Evolutionary conservation across 2,329 filamentous ascomycete species (phyloP).

Genomic region (Rosellinia necatrix): DNA sequence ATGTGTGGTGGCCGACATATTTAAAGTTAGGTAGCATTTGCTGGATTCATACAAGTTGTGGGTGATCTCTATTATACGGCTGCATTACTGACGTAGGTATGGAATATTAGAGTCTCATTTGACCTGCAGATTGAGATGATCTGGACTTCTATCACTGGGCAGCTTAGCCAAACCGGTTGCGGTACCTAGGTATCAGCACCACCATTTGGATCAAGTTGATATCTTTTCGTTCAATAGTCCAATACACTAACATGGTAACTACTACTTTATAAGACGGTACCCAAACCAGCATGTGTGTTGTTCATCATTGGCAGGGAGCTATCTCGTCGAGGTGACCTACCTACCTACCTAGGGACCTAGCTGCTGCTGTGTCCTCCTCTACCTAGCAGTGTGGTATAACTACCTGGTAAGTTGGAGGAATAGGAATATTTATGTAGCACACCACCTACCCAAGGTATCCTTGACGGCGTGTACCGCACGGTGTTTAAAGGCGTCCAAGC

Average conservation of each 20-base stretch:
- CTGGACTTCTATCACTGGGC: no score
- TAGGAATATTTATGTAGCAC: no score
- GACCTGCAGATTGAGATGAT: neutral
- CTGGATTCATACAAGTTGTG: constrained; percentile 7
- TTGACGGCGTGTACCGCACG: neutral
- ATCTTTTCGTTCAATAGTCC: neutral
- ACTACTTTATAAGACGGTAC: neutral
- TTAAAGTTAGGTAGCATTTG: neutral
- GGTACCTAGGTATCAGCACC: no score
- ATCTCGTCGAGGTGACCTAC: neutral
- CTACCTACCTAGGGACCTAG: no score
- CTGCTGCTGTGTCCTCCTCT: no score
- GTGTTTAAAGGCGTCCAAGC: neutral
- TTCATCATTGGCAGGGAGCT: no score
- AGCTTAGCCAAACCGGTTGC: no score
- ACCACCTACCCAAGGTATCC: no score
- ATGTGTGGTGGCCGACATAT: no score
- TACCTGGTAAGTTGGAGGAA: no score
- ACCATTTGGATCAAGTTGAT: neutral
- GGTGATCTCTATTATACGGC: neutral
- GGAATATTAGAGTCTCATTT: neutral
- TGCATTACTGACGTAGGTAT: constrained; percentile 3
- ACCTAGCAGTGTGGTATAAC: no score
- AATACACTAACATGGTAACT: no score
- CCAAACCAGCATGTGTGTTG: neutral